These are phyloP conservation scores for Papilionanthe hybrid DNA, from an alignment of 116 monocot genomes.

Conservation along the genomic window DNA sequence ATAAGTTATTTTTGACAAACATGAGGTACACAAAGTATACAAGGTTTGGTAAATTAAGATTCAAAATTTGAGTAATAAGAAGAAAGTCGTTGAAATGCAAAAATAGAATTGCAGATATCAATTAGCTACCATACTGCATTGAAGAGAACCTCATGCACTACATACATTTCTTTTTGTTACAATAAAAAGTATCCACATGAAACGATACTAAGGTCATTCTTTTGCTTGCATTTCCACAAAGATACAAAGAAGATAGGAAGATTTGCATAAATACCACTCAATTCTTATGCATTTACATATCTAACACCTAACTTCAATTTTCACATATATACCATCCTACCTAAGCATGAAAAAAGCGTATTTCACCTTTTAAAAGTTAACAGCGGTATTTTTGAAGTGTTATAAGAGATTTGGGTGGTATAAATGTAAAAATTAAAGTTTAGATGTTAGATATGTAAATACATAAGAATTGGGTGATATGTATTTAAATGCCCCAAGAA, in stretches of 20 bases:
- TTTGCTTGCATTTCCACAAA: not conserved
- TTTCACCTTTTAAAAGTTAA: too few species aligned
- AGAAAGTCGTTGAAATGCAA: not conserved
- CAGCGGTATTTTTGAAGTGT: too few species aligned
- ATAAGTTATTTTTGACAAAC: not conserved
- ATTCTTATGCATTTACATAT: too few species aligned
- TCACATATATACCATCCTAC: too few species aligned
- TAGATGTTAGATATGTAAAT: too few species aligned
- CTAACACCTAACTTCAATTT: too few species aligned
- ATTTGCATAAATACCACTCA: too few species aligned
- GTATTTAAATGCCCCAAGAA: not conserved
- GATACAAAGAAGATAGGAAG: not conserved
- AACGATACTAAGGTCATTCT: not conserved
- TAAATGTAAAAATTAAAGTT: too few species aligned
- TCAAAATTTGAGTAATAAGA: not conserved
- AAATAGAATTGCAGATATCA: not conserved
- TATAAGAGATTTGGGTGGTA: too few species aligned
- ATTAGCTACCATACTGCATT: not conserved
- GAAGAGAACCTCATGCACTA: not conserved
- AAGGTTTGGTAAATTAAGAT: not conserved
- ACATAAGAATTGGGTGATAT: too few species aligned
- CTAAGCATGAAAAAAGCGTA: too few species aligned
- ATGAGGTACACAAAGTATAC: not conserved
- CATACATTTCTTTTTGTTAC: not conserved
- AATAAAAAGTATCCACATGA: not conserved